Evolutionary conservation across 192 early-diverging fungal genomes (phyloP).

Genomic region (Borealophlyctis nickersoniae): DNA sequence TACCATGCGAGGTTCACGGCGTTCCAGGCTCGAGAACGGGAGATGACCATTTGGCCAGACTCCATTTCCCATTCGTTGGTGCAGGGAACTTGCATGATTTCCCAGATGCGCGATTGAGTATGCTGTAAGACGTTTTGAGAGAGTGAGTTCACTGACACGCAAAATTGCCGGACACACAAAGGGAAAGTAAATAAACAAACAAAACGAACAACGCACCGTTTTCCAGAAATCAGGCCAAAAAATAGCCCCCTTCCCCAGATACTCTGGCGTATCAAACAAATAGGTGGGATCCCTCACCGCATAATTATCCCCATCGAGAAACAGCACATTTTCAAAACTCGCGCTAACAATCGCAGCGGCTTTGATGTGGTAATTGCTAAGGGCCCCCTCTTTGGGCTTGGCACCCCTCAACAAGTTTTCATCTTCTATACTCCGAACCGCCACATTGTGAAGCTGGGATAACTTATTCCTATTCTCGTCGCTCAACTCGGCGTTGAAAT

Average conservation of each 20-base stretch:
- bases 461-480: background rate
- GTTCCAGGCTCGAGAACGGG: conserved; percentile 7
- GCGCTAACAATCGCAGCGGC: conserved; percentile 41
- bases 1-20: background rate
- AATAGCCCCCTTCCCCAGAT: no score
- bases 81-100: conserved; percentile 9
- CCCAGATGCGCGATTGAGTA: conserved; percentile 14
- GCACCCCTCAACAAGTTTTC: background rate
- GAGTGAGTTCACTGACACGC: no score
- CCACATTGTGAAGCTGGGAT: background rate
- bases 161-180: no score
- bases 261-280: conserved; percentile 39
- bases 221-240: no score
- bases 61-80: conserved; percentile 19
- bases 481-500: background rate
- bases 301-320: conserved; percentile 47
- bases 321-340: conserved; percentile 41
- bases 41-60: conserved; percentile 9
- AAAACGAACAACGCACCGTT: no score
- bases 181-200: no score
- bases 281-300: conserved; percentile 34
- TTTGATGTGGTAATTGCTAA: conserved; percentile 36
- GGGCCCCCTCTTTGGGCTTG: background rate
- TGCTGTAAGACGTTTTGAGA: no score
- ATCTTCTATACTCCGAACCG: background rate